phyloP scores from a whole-genome alignment of 441 rosid species.

The Flueggea neowawraea region DNA sequence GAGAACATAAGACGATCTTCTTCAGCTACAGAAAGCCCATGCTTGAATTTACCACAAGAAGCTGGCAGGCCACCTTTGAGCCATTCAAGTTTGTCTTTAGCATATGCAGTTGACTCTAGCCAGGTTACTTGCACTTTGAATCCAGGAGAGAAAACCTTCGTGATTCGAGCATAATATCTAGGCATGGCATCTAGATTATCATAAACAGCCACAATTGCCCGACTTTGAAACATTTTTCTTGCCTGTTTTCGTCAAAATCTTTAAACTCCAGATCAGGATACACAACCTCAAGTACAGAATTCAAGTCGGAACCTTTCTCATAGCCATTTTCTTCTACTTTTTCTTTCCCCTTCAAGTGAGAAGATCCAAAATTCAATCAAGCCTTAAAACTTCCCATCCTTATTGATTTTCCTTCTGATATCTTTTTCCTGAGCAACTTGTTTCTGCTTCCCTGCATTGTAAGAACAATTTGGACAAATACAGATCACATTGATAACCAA shows the following conservation, averaged over 20 bases:
- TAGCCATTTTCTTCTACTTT: conserved; percentile 19
- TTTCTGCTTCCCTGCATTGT: too few relatives aligned
- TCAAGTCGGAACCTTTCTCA: conserved; percentile 22
- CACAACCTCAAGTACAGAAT: conserved; percentile 23
- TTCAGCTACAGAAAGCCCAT: conserved; percentile 28
- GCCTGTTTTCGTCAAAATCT: conserved; percentile 38
- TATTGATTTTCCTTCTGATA: too few relatives aligned
- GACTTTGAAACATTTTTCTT: conserved; percentile 27
- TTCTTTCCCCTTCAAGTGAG: neutral
- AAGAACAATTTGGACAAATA: too few relatives aligned
- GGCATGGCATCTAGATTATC: conserved; percentile 49
- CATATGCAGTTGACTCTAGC: conserved; percentile 48
- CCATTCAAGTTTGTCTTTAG: conserved; percentile 37
- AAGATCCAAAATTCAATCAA: too few relatives aligned
- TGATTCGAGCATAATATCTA: conserved; percentile 49
- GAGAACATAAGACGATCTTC: conserved; percentile 47
- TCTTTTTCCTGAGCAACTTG: too few relatives aligned
- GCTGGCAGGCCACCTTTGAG: conserved; percentile 25
- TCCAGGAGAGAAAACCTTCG: conserved; percentile 26
- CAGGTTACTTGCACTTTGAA: conserved; percentile 40
- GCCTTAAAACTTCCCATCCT: too few relatives aligned
- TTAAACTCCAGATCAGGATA: conserved; percentile 55
- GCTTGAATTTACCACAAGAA: conserved; percentile 48
- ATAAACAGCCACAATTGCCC: conserved; percentile 46
- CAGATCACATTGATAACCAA: too few relatives aligned